These are phyloP conservation scores for Dictyostelium brefeldianum DNA, from an alignment of 78 protist genomes.

Conservation along the genomic window DNA sequence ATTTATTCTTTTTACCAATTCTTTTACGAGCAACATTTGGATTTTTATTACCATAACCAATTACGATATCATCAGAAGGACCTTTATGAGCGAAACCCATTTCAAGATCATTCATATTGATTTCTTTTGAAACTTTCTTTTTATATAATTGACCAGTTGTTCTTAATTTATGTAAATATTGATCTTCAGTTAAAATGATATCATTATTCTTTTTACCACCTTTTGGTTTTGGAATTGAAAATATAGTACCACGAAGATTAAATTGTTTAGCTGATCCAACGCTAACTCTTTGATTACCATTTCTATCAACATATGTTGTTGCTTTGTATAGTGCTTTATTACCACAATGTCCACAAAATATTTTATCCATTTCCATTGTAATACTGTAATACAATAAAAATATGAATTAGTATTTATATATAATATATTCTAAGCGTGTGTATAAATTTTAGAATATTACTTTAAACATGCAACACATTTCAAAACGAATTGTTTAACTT, in stretches of 20 bases:
- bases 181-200: slow-evolving; percentile 89
- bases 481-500: slow-evolving; percentile 86
- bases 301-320: slow-evolving; percentile 51
- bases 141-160: slow-evolving; percentile 43
- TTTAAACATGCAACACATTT: slow-evolving; percentile 92
- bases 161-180: slow-evolving; percentile 54
- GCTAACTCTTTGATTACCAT: slow-evolving; percentile 68
- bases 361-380: slow-evolving; percentile 55
- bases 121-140: slow-evolving; percentile 38
- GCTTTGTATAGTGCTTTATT: slow-evolving; percentile 57
- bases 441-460: slow-evolving; percentile 28
- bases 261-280: slow-evolving; percentile 68
- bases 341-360: slow-evolving; percentile 72
- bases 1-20: slow-evolving; percentile 81
- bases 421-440: too few relatives aligned
- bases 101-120: slow-evolving; percentile 33
- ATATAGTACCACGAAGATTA: slow-evolving; percentile 63
- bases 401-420: too few relatives aligned
- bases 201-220: slow-evolving; percentile 84
- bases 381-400: too few relatives aligned
- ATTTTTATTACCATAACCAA: slow-evolving; percentile 85
- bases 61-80: slow-evolving; percentile 29
- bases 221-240: slow-evolving; percentile 78
- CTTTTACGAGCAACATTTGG: slow-evolving; percentile 83
- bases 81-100: slow-evolving; percentile 9